Percentiles rank a stretch among this genome's conserved stretches.
These are phyloP conservation scores for Chaetoceros tenuissimus DNA, from an alignment of 108 stramenopile species.

Conservation along the genomic window DNA sequence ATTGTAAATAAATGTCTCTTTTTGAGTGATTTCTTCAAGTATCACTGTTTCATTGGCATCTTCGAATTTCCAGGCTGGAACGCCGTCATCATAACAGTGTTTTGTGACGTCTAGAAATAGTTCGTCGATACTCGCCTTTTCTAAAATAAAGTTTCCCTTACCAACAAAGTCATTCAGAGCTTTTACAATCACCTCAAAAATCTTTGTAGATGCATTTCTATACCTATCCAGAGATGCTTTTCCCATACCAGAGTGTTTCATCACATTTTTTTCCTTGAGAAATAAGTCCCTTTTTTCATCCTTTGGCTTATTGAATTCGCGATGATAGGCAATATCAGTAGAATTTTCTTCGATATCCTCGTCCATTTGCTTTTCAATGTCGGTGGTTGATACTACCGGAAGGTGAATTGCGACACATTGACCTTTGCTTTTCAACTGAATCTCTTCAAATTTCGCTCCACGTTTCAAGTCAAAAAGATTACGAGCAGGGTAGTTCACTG, in stretches of 20 bases:
- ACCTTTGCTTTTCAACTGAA: conserved; percentile 34
- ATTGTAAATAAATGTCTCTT: too few relatives aligned
- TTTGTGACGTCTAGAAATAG: conserved; percentile 77
- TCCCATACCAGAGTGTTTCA: conserved; percentile 49
- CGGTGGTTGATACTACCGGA: conserved; percentile 11
- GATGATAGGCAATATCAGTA: conserved; percentile 29
- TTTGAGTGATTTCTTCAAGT: too few relatives aligned
- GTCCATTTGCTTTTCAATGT: not conserved
- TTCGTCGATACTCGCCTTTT: conserved; percentile 81
- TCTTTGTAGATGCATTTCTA: conserved; percentile 61
- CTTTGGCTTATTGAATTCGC: conserved; percentile 38
- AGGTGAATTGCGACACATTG: conserved; percentile 44
- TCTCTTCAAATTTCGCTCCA: conserved; percentile 62
- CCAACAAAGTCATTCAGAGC: conserved; percentile 8
- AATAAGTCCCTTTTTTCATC: conserved; percentile 34
- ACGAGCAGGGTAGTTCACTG: conserved; percentile 78
- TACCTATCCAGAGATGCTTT: conserved; percentile 83
- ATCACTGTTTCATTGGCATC: too few relatives aligned
- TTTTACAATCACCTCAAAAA: conserved; percentile 63
- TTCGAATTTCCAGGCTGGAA: too few relatives aligned
- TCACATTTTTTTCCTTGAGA: conserved; percentile 39
- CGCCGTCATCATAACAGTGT: conserved; percentile 34
- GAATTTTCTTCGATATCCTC: conserved; percentile 6
- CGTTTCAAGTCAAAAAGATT: conserved; percentile 51
- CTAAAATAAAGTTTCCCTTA: conserved; percentile 47